phyloP scores from a whole-genome alignment of 768 basidiomycete species.

The Hydnum rufescens region DNA sequence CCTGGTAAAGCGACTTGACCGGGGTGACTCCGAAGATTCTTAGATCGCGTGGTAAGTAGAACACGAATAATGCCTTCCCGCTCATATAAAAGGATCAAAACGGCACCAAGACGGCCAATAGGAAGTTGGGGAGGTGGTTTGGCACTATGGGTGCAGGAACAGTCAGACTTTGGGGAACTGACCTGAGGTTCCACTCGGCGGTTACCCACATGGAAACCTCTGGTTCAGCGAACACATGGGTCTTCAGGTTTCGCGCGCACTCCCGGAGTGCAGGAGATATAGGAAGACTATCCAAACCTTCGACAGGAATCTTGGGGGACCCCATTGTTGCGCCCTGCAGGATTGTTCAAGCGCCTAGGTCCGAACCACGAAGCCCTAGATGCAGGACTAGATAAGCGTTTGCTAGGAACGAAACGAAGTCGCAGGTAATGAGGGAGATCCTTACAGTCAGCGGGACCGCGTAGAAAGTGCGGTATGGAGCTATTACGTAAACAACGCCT shows the following conservation, averaged over 20 bases:
- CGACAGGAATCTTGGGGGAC: no score
- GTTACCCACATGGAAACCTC: neutral
- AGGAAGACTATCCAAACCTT: neutral
- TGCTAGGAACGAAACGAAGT: no score
- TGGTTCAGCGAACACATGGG: neutral
- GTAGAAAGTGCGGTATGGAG: no score
- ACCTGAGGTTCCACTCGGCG: neutral
- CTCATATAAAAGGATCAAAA: constrained; percentile 64
- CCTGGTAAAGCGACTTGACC: constrained; percentile 62
- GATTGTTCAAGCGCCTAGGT: no score
- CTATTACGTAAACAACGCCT: no score
- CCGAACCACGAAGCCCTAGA: no score
- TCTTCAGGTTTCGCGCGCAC: neutral
- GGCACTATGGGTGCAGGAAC: neutral
- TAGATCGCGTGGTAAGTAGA: constrained; percentile 71
- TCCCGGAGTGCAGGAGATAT: neutral
- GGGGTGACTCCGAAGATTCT: constrained; percentile 49
- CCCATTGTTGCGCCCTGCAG: no score
- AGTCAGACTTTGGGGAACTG: neutral
- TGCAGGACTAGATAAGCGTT: no score
- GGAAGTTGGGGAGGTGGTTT: neutral
- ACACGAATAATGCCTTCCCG: constrained; percentile 47
- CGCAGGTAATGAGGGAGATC: no score
- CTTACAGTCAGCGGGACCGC: no score
- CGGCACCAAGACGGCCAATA: constrained; percentile 33